Evolutionary conservation across 1,284 basidiomycete species (phyloP).

Genomic region (Cutaneotrichosporon arboriforme): DNA sequence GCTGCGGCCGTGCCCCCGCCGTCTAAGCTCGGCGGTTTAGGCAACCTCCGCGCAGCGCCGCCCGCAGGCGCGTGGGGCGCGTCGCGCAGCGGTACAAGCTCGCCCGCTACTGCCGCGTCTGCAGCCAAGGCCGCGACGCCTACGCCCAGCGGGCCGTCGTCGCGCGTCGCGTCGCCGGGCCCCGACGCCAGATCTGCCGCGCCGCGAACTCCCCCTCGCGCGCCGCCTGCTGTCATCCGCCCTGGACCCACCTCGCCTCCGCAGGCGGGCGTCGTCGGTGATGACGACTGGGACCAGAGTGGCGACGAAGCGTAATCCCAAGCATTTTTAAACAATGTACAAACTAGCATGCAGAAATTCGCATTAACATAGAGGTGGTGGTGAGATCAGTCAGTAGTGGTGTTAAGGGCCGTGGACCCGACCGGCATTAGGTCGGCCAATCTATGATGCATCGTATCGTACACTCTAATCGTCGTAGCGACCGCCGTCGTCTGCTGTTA

Average conservation of each 20-base stretch:
- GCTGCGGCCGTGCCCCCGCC: slow-evolving; percentile 20
- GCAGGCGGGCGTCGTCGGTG: background rate
- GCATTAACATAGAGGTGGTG: no score
- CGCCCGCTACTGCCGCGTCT: background rate
- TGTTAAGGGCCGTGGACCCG: no score
- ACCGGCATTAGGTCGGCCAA: no score
- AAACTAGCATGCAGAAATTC: no score
- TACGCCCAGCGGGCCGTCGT: slow-evolving; percentile 6
- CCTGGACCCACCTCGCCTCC: background rate
- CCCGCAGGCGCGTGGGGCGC: background rate
- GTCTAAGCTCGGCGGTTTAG: slow-evolving; percentile 24
- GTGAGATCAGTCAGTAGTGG: no score
- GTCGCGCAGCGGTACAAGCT: background rate
- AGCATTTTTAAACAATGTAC: no score
- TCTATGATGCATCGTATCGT: slow-evolving; percentile 1
- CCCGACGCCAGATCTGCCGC: background rate
- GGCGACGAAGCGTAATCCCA: slow-evolving; percentile 11
- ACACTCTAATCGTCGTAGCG: slow-evolving; percentile 10
- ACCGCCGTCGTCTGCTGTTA: slow-evolving; percentile 9
- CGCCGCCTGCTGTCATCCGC: background rate
- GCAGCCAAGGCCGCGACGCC: slow-evolving; percentile 10
- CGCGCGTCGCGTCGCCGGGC: slow-evolving; percentile 7
- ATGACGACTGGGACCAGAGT: slow-evolving; percentile 14
- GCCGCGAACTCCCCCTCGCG: background rate
- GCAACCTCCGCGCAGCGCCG: slow-evolving; percentile 18